Evolutionary conservation across 331 rosid genomes (phyloP), one percentile per base, ranked within the genome.

Genomic region (Saraca asoca): DNA sequence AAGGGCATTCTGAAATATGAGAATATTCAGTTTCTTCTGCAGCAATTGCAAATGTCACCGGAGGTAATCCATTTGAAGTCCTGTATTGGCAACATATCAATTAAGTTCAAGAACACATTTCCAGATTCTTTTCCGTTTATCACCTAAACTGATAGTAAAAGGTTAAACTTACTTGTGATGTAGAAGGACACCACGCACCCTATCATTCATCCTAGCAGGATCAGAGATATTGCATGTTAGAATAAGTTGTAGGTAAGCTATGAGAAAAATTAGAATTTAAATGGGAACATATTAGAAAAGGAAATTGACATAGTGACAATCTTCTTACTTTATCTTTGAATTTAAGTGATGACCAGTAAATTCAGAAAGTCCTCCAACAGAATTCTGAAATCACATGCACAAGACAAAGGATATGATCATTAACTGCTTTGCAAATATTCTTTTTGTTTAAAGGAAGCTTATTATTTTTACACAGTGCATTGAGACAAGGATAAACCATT

Each of bases 341-440:
- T 93, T 93, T 63, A 71, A 78, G 85, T 93, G 98, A 35, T 78
- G 79, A 66, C 98, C 98, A 38, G 98, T 87, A 76, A 79, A 81
- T 75, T 84, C 98, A 61, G 98, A 93, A 54, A 69, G 70, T 63
- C 91, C 98, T 68, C 98, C 98, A 62, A 89, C 88, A 72, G 98
- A 93, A 85, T 93, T 93, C 98, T 93, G 87, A 70, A 75, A 37
- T 52, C 33, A 60, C 62, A 69, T 29, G 68, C 31, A 34, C 49
- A 69, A 11, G 51, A 45, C 31, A 10, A 70, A 64, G 14, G 66
- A 58, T 14, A 43, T 75, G 33, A 81, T 75, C 45, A 46, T 2
- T 16, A 43, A 55, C 29, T 17, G 39, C 42, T 63, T 64, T 45
- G 7, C 14, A 37, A 17, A 29, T 58, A 5, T 44, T 35, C 5